Conservation (phyloP, 2,329 filamentous ascomycete genomes). For the Apiospora arundinis region DNA sequence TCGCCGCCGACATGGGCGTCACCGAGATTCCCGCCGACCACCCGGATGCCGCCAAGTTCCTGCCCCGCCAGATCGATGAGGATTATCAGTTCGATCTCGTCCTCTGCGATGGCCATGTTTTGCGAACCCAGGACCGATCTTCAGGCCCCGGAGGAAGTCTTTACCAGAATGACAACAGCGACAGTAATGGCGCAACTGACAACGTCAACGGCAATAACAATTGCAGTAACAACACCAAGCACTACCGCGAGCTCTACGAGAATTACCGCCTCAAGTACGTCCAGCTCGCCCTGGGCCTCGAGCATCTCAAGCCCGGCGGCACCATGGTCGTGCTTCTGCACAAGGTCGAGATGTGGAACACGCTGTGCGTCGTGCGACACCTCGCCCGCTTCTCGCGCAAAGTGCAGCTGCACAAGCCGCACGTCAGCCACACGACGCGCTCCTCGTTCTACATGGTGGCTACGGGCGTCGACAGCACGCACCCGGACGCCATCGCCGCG, state of each 20-base stretch:
- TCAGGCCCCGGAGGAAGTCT: too few relatives aligned
- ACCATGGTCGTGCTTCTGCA: constrained; percentile 60
- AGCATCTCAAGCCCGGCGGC: constrained; percentile 52
- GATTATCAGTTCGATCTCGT: constrained; percentile 50
- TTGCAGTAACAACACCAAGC: neutral
- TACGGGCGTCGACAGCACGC: constrained; percentile 44
- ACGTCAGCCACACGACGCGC: constrained; percentile 44
- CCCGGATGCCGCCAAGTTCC: constrained; percentile 40
- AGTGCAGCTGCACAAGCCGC: constrained; percentile 53
- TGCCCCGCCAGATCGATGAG: constrained; percentile 32
- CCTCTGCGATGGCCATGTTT: constrained; percentile 42
- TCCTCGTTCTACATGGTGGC: constrained; percentile 63
- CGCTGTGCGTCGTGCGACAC: constrained; percentile 42
- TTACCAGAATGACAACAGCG: constrained; percentile 24
- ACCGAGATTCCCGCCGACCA: constrained; percentile 41
- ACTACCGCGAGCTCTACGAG: constrained; percentile 32
- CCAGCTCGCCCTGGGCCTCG: constrained; percentile 41
- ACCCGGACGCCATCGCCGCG: constrained; percentile 41
- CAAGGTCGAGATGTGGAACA: constrained; percentile 49
- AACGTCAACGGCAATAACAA: constrained; percentile 26
- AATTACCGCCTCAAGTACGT: constrained; percentile 27
- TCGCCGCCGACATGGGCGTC: constrained; percentile 49
- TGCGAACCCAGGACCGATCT: constrained; percentile 33
- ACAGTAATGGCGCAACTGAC: constrained; percentile 16
- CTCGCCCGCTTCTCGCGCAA: constrained; percentile 52